Conservation (phyloP, 176 grass and related monocot genomes). For the Eragrostis nindensis region DNA sequence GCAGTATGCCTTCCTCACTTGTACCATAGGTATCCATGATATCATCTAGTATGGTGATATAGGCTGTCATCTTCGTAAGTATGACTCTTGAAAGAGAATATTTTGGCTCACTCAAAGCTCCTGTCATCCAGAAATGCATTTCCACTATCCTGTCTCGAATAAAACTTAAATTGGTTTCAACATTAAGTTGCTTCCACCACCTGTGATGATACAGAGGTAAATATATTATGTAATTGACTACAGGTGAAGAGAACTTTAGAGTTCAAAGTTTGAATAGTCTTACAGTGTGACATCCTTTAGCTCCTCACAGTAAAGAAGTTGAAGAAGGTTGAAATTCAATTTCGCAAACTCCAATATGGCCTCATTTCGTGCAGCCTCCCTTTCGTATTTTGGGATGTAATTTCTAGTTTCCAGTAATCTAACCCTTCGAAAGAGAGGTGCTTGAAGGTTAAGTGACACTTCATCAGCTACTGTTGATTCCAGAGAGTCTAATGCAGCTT, state of each 20-base stretch:
- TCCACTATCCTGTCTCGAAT: slow-evolving; percentile 43
- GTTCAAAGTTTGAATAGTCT: slow-evolving; percentile 15
- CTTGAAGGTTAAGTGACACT: slow-evolving; percentile 29
- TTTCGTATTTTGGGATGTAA: slow-evolving; percentile 45
- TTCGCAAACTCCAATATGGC: slow-evolving; percentile 48
- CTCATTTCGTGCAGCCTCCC: slow-evolving; percentile 25
- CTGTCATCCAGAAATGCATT: slow-evolving; percentile 44
- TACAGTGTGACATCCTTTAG: slow-evolving; percentile 37
- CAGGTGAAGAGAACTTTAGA: not conserved
- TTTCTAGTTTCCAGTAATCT: slow-evolving; percentile 28
- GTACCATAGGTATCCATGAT: slow-evolving; percentile 36
- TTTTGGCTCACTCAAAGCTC: slow-evolving; percentile 11
- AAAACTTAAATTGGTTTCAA: slow-evolving; percentile 26
- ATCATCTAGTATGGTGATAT: slow-evolving; percentile 44
- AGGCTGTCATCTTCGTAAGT: slow-evolving; percentile 12
- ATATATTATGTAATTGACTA: not conserved
- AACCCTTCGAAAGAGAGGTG: slow-evolving; percentile 39
- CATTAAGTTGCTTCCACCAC: slow-evolving; percentile 38
- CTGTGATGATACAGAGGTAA: slow-evolving; percentile 14
- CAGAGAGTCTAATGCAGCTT: slow-evolving; percentile 19
- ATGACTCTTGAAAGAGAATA: slow-evolving; percentile 35
- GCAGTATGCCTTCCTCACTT: slow-evolving; percentile 24
- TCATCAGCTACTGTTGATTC: slow-evolving; percentile 20
- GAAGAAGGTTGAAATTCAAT: slow-evolving; percentile 57
- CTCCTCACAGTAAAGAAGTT: slow-evolving; percentile 55